A percentile compares a stretch with the other conserved stretches of the same genome.
Evolutionary conservation across 176 grass and related monocot genomes (phyloP).

Genomic region (Paspalum vaginatum): DNA sequence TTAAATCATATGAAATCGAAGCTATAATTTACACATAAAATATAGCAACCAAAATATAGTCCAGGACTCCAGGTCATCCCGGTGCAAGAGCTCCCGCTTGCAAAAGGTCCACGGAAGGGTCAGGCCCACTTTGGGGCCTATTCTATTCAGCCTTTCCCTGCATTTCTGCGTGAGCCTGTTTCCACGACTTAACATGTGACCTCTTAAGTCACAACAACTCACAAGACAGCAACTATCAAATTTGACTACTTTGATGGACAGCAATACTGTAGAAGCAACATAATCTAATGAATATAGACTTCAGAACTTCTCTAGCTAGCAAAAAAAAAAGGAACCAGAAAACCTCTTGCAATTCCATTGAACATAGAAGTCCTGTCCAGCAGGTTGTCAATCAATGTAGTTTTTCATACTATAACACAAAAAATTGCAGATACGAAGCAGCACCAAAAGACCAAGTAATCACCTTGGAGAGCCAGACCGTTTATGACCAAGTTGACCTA

Average conservation of each 20-base stretch:
- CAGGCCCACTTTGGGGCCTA: too few species aligned
- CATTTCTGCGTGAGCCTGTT: too few species aligned
- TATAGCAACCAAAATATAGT: not conserved
- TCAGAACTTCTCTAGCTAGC: not conserved
- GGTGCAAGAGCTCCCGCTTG: too few species aligned
- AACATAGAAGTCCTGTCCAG: not conserved
- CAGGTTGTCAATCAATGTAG: conserved; percentile 27
- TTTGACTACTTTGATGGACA: too few species aligned
- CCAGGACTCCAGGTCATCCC: not conserved
- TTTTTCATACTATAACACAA: conserved; percentile 22
- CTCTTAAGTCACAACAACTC: too few species aligned
- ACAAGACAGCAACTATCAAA: too few species aligned
- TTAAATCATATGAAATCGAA: conserved; percentile 21
- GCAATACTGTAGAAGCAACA: conserved; percentile 9
- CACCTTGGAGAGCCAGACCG: conserved; percentile 82
- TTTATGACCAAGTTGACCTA: conserved; percentile 78
- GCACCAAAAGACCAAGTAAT: conserved; percentile 33
- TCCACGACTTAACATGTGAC: too few species aligned
- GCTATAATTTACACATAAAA: not conserved
- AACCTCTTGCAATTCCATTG: not conserved
- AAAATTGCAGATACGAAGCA: not conserved
- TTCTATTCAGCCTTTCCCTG: too few species aligned
- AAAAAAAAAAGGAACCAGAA: not conserved
- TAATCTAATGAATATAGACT: conserved; percentile 5
- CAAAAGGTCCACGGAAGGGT: too few species aligned